Evolutionary conservation across 2,329 filamentous ascomycete genomes (phyloP).

Genomic region (Penicillium sp.): DNA sequence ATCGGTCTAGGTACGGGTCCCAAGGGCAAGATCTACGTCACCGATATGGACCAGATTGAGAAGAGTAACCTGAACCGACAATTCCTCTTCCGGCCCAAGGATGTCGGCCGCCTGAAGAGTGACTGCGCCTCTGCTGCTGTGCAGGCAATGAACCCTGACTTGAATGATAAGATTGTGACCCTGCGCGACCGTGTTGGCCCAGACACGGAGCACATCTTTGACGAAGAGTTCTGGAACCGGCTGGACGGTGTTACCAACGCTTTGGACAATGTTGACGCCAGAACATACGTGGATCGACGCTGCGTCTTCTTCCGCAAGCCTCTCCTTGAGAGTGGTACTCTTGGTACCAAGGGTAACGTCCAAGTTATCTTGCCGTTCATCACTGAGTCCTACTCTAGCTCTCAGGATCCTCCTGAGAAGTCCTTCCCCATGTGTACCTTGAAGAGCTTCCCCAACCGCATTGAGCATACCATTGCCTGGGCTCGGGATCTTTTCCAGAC

Average conservation of each 20-base stretch:
- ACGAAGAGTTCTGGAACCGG: conserved; percentile 85
- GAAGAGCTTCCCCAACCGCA: conserved; percentile 94
- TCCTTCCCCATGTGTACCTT: conserved; percentile 99
- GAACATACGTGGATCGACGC: conserved; percentile 92
- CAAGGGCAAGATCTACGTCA: conserved; percentile 85
- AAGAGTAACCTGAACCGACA: conserved; percentile 98
- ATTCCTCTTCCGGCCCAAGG: conserved; percentile 89
- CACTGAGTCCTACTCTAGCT: conserved; percentile 96
- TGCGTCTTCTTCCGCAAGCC: conserved; percentile 99
- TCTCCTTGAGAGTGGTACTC: conserved; percentile 90
- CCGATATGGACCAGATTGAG: conserved; percentile 98
- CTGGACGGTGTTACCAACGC: conserved; percentile 95
- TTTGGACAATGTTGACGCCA: conserved; percentile 93
- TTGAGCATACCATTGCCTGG: conserved; percentile 99
- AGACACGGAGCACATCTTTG: conserved; percentile 92
- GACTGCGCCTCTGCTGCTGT: conserved; percentile 89
- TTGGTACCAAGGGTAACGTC: conserved; percentile 99
- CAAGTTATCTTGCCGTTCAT: conserved; percentile 89
- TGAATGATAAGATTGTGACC: conserved; percentile 80
- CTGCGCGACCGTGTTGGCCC: conserved; percentile 86
- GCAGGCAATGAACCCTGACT: conserved; percentile 90
- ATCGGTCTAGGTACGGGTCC: conserved; percentile 89
- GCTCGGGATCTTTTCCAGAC: conserved; percentile 93
- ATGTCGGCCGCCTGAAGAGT: conserved; percentile 96
- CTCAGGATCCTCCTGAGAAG: conserved; percentile 95